phyloP scores from a whole-genome alignment of 768 basidiomycete species.

The Pulveroboletus frians region DNA sequence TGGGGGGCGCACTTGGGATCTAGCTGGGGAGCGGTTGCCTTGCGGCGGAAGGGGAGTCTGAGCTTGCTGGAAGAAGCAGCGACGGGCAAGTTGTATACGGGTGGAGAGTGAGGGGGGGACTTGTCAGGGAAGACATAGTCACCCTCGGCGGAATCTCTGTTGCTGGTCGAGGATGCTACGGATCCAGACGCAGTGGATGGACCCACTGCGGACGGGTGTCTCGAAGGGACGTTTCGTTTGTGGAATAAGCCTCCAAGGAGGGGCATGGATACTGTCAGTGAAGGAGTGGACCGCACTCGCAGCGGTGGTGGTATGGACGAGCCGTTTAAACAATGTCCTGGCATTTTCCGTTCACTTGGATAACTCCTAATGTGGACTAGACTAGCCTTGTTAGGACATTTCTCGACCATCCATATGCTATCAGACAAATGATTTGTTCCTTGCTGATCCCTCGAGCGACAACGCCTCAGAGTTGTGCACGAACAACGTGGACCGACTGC shows the following conservation, averaged over 20 bases:
- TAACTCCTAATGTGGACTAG: constrained; percentile 13
- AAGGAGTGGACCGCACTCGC: not conserved
- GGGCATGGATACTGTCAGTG: constrained; percentile 14
- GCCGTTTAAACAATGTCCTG: constrained; percentile 9
- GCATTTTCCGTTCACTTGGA: constrained; percentile 4
- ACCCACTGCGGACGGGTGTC: not conserved
- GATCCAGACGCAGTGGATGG: constrained; percentile 11
- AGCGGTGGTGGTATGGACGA: not conserved
- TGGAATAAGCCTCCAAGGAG: constrained; percentile 28
- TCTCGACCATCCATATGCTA: constrained; percentile 2
- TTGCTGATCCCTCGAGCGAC: not conserved
- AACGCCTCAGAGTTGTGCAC: not conserved
- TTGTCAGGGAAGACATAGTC: constrained; percentile 30
- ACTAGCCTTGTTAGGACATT: not conserved
- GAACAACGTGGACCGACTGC: constrained; percentile 1
- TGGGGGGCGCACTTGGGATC: constrained; percentile 1
- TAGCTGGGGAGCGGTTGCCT: constrained; percentile 16
- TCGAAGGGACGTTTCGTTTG: constrained; percentile 13
- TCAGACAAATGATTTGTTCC: constrained; percentile 4
- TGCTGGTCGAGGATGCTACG: constrained; percentile 11
- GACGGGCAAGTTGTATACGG: constrained; percentile 22
- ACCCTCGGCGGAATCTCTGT: constrained; percentile 26
- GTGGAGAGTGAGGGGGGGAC: not conserved
- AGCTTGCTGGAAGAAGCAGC: constrained; percentile 40
- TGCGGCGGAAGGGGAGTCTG: constrained; percentile 42